A percentile compares a stretch with the other conserved stretches of the same genome.
Conservation (phyloP, 495 filamentous ascomycete species). For the Emericellopsis terricola region DNA sequence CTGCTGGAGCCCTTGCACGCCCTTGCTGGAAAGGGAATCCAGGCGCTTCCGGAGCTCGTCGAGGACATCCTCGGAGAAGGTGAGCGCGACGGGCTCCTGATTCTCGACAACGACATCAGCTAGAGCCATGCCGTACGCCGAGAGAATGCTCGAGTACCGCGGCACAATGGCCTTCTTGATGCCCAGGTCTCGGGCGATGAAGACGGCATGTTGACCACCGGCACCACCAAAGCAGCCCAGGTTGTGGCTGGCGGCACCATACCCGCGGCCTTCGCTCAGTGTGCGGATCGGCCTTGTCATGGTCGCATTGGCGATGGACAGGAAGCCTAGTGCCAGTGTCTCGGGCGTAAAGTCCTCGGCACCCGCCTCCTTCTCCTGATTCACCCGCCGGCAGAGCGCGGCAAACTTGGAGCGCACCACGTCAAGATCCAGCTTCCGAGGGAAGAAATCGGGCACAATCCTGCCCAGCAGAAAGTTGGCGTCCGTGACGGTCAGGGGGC, state of each 20-base stretch:
- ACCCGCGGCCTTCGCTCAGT: slow-evolving; percentile 80
- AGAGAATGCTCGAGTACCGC: slow-evolving; percentile 82
- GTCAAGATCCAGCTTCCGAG: slow-evolving; percentile 72
- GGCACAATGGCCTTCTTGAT: slow-evolving; percentile 83
- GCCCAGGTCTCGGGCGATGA: slow-evolving; percentile 74
- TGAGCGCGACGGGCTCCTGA: slow-evolving; percentile 59
- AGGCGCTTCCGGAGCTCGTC: slow-evolving; percentile 34
- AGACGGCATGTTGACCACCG: slow-evolving; percentile 86
- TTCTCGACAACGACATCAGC: slow-evolving; percentile 87
- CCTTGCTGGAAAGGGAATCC: slow-evolving; percentile 46
- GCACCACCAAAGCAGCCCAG: slow-evolving; percentile 88
- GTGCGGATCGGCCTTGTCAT: slow-evolving; percentile 89
- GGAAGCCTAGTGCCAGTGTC: slow-evolving; percentile 78
- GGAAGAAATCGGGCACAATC: slow-evolving; percentile 84
- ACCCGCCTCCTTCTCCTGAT: slow-evolving; percentile 24
- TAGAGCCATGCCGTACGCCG: slow-evolving; percentile 89
- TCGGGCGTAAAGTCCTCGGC: slow-evolving; percentile 59
- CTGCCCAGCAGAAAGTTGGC: slow-evolving; percentile 83
- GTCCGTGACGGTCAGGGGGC: slow-evolving; percentile 87
- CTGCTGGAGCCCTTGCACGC: slow-evolving; percentile 38
- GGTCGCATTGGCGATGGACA: slow-evolving; percentile 85
- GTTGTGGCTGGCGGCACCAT: slow-evolving; percentile 76
- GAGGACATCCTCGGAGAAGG: slow-evolving; percentile 23
- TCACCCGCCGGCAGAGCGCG: slow-evolving; percentile 61
- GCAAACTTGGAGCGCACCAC: slow-evolving; percentile 60